Conservation (phyloP, 108 stramenopile species). For the Pseudonitzschia pungens region DNA sequence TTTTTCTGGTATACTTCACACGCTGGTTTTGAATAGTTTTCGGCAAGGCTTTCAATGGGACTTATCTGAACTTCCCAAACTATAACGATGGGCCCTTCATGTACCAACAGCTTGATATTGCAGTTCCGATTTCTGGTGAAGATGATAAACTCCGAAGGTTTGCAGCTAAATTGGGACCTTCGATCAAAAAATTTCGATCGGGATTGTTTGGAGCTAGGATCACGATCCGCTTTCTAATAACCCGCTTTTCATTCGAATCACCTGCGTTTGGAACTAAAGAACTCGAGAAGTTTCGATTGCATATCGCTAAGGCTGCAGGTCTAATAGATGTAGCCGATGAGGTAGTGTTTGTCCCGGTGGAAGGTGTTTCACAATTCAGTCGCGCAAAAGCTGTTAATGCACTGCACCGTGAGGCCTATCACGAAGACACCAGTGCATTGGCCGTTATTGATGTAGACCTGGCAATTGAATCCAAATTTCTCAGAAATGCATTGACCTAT, state of each 20-base stretch:
- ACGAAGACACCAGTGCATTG: slow-evolving; percentile 20
- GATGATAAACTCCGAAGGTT: slow-evolving; percentile 25
- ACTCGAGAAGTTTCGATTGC: slow-evolving; percentile 8
- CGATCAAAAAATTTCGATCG: slow-evolving; percentile 21
- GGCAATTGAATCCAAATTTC: slow-evolving; percentile 18
- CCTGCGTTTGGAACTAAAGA: slow-evolving; percentile 4
- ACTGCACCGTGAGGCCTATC: slow-evolving; percentile 24
- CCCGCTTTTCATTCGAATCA: slow-evolving; percentile 15
- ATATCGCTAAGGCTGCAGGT: slow-evolving; percentile 9
- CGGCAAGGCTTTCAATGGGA: slow-evolving; percentile 5
- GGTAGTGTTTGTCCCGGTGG: slow-evolving; percentile 19
- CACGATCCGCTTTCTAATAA: slow-evolving; percentile 26
- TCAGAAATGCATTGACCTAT: slow-evolving; percentile 22
- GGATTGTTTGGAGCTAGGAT: slow-evolving; percentile 18
- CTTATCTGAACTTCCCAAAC: slow-evolving; percentile 15
- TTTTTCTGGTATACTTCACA: too few species aligned
- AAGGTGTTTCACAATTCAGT: slow-evolving; percentile 13
- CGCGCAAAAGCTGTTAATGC: slow-evolving; percentile 35
- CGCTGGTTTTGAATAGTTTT: slow-evolving; percentile 5
- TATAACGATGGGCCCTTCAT: slow-evolving; percentile 34
- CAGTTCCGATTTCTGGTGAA: slow-evolving; percentile 27
- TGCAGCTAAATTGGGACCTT: slow-evolving; percentile 14
- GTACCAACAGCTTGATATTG: slow-evolving; percentile 28
- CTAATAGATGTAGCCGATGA: slow-evolving; percentile 12
- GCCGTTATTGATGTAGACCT: slow-evolving; percentile 29